These are phyloP conservation scores for Aspergillus felis DNA, from an alignment of 2,329 filamentous ascomycete species.

Conservation along the genomic window DNA sequence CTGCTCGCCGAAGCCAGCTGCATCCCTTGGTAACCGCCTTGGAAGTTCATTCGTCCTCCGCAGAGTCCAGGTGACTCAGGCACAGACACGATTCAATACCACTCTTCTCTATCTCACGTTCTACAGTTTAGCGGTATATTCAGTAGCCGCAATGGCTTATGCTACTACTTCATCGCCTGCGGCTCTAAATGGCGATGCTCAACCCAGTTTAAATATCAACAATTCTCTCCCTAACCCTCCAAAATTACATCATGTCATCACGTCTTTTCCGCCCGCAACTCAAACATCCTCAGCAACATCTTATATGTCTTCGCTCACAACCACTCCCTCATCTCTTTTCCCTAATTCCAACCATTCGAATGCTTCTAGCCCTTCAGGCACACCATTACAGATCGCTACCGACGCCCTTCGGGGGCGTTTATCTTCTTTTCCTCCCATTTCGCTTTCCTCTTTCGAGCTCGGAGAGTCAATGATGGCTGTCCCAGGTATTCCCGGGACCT, in stretches of 20 bases:
- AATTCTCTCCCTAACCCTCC: constrained; percentile 27
- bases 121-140: constrained; percentile 29
- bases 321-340: constrained; percentile 27
- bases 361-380: constrained; percentile 33
- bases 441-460: constrained; percentile 60
- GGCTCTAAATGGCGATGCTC: constrained; percentile 34
- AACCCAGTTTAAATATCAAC: constrained; percentile 35
- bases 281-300: constrained; percentile 25
- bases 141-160: constrained; percentile 37
- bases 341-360: constrained; percentile 26
- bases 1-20: constrained; percentile 23
- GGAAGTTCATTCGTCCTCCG: constrained; percentile 30
- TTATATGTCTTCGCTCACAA: constrained; percentile 28
- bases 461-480: constrained; percentile 64
- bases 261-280: constrained; percentile 24
- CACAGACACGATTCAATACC: constrained; percentile 29
- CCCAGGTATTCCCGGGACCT: constrained; percentile 39
- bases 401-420: constrained; percentile 31
- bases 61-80: constrained; percentile 39
- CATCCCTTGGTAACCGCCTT: constrained; percentile 25
- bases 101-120: constrained; percentile 20
- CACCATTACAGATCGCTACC: constrained; percentile 31
- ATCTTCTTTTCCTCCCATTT: constrained; percentile 23
- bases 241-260: constrained; percentile 35
- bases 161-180: constrained; percentile 32